Evolutionary conservation across 495 filamentous ascomycete genomes (phyloP).

Genomic region (Penicillium roqueforti): DNA sequence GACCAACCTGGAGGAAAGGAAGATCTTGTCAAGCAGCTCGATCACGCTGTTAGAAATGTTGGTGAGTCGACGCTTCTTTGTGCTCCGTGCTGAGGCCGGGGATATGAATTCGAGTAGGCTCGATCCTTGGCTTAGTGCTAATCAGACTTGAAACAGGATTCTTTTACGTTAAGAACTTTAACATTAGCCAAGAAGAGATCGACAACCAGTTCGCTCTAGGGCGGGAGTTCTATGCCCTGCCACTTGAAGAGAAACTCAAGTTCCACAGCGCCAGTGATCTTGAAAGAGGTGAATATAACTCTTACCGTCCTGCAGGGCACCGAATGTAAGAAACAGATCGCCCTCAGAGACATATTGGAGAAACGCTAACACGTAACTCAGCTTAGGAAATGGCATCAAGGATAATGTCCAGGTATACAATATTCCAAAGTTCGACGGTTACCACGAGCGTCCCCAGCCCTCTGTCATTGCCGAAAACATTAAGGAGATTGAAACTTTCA

Average conservation of each 20-base stretch:
- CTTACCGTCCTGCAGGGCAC: conserved; percentile 42
- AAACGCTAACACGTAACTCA: conserved; percentile 7
- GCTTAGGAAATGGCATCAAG: conserved; percentile 41
- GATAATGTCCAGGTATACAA: conserved; percentile 53
- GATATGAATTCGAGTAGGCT: neutral
- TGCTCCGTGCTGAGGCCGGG: no score
- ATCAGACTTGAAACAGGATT: conserved; percentile 29
- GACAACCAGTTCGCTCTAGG: conserved; percentile 54
- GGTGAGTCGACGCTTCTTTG: conserved; percentile 26
- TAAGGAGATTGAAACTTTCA: conserved; percentile 39
- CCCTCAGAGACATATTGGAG: neutral
- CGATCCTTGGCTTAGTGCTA: neutral
- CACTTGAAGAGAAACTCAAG: conserved; percentile 52
- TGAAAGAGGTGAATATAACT: conserved; percentile 38
- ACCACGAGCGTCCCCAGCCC: conserved; percentile 40
- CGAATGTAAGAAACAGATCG: conserved; percentile 28
- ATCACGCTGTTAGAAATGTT: conserved; percentile 54
- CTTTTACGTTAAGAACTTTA: conserved; percentile 55
- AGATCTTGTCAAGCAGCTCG: conserved; percentile 50
- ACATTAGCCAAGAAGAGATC: conserved; percentile 52
- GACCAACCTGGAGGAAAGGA: conserved; percentile 51
- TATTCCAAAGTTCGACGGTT: conserved; percentile 47
- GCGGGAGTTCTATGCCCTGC: conserved; percentile 51
- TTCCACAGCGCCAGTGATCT: conserved; percentile 38
- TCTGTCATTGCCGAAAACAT: conserved; percentile 29